A percentile compares a stretch with the other conserved stretches of the same genome.
Evolutionary conservation across 805 yeast species (phyloP).

Genomic region (Komagataella pastoris): DNA sequence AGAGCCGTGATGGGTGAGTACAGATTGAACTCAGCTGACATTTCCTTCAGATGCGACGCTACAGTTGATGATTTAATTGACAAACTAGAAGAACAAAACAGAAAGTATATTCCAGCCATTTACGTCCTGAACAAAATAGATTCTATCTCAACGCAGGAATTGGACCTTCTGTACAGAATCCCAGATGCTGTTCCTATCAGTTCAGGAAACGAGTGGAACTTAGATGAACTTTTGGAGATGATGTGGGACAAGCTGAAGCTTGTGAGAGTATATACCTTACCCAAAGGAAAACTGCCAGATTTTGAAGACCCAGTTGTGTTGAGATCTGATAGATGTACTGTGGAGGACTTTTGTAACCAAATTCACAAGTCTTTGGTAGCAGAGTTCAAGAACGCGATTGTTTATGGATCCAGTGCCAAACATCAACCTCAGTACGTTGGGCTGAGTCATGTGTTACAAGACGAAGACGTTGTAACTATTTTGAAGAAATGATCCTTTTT

Average conservation of each 20-base stretch:
- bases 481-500: constrained; percentile 40
- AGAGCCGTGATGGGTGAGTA: constrained; percentile 95
- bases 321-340: constrained; percentile 68
- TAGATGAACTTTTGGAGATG: constrained; percentile 83
- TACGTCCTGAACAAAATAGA: constrained; percentile 94
- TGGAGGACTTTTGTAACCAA: constrained; percentile 92
- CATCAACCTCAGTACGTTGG: constrained; percentile 98
- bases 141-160: constrained; percentile 85
- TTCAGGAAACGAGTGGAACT: constrained; percentile 92
- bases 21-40: constrained; percentile 89
- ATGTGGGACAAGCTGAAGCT: constrained; percentile 92
- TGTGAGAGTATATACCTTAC: constrained; percentile 94
- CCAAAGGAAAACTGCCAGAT: constrained; percentile 90
- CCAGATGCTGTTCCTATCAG: constrained; percentile 97
- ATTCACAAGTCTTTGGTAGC: constrained; percentile 91
- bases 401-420: constrained; percentile 87
- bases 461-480: constrained; percentile 95
- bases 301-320: constrained; percentile 91
- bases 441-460: constrained; percentile 67
- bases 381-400: constrained; percentile 87
- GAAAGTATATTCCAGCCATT: constrained; percentile 91
- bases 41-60: constrained; percentile 94
- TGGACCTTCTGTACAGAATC: constrained; percentile 78
- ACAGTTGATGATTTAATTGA: constrained; percentile 95
- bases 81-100: constrained; percentile 76